Evolutionary conservation across 1,139 yeast genomes (phyloP).

Genomic region (Lodderomyces oxycetoniae): DNA sequence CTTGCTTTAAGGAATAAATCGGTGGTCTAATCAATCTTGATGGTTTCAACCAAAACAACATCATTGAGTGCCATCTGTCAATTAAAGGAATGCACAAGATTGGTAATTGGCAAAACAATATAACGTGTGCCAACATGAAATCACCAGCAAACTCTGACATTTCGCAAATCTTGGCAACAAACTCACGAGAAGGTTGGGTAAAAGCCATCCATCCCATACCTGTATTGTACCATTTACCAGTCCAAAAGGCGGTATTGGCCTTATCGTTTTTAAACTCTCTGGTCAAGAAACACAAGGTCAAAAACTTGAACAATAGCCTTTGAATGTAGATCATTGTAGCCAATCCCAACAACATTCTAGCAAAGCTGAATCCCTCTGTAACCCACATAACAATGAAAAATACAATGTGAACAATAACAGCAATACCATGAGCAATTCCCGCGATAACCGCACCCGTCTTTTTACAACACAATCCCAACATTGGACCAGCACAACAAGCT

Average conservation of each 20-base stretch:
- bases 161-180: slow-evolving; percentile 89
- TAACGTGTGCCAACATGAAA: slow-evolving; percentile 83
- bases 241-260: slow-evolving; percentile 98
- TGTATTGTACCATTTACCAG: slow-evolving; percentile 97
- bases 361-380: slow-evolving; percentile 84
- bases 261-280: slow-evolving; percentile 98
- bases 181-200: slow-evolving; percentile 96
- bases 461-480: slow-evolving; percentile 93
- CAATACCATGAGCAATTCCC: slow-evolving; percentile 92
- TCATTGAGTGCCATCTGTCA: slow-evolving; percentile 97
- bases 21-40: slow-evolving; percentile 98
- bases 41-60: slow-evolving; percentile 98
- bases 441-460: slow-evolving; percentile 97
- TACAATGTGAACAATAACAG: slow-evolving; percentile 78
- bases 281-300: slow-evolving; percentile 76
- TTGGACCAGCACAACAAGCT: slow-evolving; percentile 97
- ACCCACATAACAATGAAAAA: slow-evolving; percentile 98
- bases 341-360: slow-evolving; percentile 83
- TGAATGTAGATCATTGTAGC: slow-evolving; percentile 82
- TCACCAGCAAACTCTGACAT: slow-evolving; percentile 97
- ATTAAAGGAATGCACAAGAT: slow-evolving; percentile 76
- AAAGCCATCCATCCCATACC: slow-evolving; percentile 95
- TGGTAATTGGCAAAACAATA: slow-evolving; percentile 88
- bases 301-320: slow-evolving; percentile 79
- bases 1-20: slow-evolving; percentile 94